Evolutionary conservation across 2,329 filamentous ascomycete genomes (phyloP).

Genomic region (Fusarium multiceps): DNA sequence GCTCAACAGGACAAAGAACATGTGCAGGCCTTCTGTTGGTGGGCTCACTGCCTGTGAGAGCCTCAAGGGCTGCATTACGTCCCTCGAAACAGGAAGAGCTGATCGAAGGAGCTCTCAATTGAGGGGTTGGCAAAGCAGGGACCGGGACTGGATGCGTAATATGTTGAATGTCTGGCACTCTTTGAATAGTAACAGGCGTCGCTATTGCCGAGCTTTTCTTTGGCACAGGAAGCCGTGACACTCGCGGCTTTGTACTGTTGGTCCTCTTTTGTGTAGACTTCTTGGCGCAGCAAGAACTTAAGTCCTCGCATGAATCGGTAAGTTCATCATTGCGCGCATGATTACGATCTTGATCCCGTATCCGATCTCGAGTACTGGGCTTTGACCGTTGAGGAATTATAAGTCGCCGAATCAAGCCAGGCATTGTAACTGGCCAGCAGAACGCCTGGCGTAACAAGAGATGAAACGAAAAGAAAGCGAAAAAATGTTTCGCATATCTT

Average conservation of each 20-base stretch:
- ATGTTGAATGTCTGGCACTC: conserved; percentile 54
- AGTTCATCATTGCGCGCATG: conserved; percentile 29
- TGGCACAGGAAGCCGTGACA: conserved; percentile 41
- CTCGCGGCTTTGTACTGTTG: conserved; percentile 38
- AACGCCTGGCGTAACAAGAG: conserved; percentile 22
- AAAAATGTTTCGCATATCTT: conserved; percentile 38
- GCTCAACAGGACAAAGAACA: conserved; percentile 51
- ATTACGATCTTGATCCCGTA: conserved; percentile 9
- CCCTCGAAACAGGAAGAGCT: conserved; percentile 60
- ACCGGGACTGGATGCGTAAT: conserved; percentile 52
- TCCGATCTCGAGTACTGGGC: conserved; percentile 7
- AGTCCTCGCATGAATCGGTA: conserved; percentile 34
- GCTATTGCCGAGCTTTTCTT: conserved; percentile 30
- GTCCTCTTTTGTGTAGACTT: conserved; percentile 31
- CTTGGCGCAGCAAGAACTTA: conserved; percentile 33
- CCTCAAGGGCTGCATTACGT: conserved; percentile 48
- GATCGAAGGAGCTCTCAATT: conserved; percentile 53
- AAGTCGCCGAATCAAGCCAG: conserved; percentile 42
- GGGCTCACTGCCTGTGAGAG: conserved; percentile 42
- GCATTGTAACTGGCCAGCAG: conserved; percentile 37
- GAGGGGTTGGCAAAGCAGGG: conserved; percentile 53
- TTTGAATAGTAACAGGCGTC: conserved; percentile 49
- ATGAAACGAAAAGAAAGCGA: conserved; percentile 22
- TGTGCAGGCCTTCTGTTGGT: conserved; percentile 44
- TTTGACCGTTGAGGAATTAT: conserved; percentile 38